Conservation (phyloP, 2,329 filamentous ascomycete species). For the Phyllosticta capitalensis region DNA sequence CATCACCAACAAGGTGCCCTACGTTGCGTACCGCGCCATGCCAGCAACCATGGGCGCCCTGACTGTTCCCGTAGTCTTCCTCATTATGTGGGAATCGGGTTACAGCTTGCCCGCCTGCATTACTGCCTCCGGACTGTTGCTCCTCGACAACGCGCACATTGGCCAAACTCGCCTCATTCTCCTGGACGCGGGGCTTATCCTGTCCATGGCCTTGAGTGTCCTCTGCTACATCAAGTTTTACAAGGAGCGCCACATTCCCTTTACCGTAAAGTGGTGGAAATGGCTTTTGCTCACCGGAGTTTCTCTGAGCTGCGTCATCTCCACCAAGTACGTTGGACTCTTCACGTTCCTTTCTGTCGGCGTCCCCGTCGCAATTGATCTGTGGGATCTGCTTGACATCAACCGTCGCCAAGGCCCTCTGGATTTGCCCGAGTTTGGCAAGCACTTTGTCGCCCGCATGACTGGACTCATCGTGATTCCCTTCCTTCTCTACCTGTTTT, state of each 20-base stretch:
- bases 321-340: slow-evolving; percentile 92
- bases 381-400: slow-evolving; percentile 90
- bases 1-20: slow-evolving; percentile 92
- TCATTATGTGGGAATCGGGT: slow-evolving; percentile 99
- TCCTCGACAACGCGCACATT: slow-evolving; percentile 96
- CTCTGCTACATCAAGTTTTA: slow-evolving; percentile 96
- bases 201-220: slow-evolving; percentile 92
- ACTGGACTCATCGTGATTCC: slow-evolving; percentile 81
- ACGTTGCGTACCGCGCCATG: slow-evolving; percentile 89
- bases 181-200: slow-evolving; percentile 84
- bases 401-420: slow-evolving; percentile 77
- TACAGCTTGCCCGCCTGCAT: slow-evolving; percentile 92
- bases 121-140: slow-evolving; percentile 72
- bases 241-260: slow-evolving; percentile 82
- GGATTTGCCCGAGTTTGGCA: slow-evolving; percentile 66
- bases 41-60: slow-evolving; percentile 85
- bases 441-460: slow-evolving; percentile 84
- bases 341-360: slow-evolving; percentile 98
- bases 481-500: slow-evolving; percentile 97
- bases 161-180: slow-evolving; percentile 93
- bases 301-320: slow-evolving; percentile 91
- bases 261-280: slow-evolving; percentile 98
- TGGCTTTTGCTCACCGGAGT: slow-evolving; percentile 95
- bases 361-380: slow-evolving; percentile 82
- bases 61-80: slow-evolving; percentile 85